Evolutionary conservation across 2,329 filamentous ascomycete species (phyloP).

Genomic region (Mariannaea sp.): DNA sequence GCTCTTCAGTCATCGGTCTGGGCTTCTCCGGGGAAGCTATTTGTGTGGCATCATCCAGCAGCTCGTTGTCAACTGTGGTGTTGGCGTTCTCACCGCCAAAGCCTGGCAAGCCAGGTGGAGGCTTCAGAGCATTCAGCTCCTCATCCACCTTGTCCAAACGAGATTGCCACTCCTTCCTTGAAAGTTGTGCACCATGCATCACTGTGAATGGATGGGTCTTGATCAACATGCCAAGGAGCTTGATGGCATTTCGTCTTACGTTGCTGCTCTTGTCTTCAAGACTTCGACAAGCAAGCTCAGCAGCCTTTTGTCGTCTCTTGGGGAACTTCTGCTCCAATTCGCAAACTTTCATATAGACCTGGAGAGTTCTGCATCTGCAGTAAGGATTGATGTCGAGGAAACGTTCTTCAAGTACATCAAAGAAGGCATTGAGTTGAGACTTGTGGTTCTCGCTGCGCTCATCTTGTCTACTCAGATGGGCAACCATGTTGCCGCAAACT

Average conservation of each 20-base stretch:
- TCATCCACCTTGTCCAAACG: conserved; percentile 81
- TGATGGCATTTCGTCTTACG: conserved; percentile 92
- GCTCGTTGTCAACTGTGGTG: conserved; percentile 71
- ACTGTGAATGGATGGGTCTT: conserved; percentile 94
- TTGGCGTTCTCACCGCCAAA: conserved; percentile 68
- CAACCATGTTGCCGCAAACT: conserved; percentile 94
- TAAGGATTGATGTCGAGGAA: conserved; percentile 98
- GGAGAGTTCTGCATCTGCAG: conserved; percentile 86
- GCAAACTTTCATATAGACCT: conserved; percentile 90
- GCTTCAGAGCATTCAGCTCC: conserved; percentile 80
- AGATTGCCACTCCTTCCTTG: conserved; percentile 82
- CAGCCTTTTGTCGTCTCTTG: conserved; percentile 84
- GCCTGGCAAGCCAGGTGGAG: conserved; percentile 71
- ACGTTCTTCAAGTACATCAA: conserved; percentile 93
- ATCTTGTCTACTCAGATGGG: conserved; percentile 86
- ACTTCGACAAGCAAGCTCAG: conserved; percentile 85
- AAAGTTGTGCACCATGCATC: conserved; percentile 86
- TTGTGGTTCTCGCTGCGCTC: conserved; percentile 93
- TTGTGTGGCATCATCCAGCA: conserved; percentile 89
- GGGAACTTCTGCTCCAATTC: conserved; percentile 96
- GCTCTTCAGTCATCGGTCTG: conserved; percentile 74
- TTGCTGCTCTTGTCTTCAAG: conserved; percentile 98
- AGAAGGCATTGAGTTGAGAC: conserved; percentile 94
- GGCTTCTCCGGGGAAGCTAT: conserved; percentile 72
- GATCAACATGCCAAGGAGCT: conserved; percentile 83